Percentiles rank a stretch among this genome's conserved stretches.
Evolutionary conservation across 495 filamentous ascomycete species (phyloP).

Genomic region (Podospora australis): DNA sequence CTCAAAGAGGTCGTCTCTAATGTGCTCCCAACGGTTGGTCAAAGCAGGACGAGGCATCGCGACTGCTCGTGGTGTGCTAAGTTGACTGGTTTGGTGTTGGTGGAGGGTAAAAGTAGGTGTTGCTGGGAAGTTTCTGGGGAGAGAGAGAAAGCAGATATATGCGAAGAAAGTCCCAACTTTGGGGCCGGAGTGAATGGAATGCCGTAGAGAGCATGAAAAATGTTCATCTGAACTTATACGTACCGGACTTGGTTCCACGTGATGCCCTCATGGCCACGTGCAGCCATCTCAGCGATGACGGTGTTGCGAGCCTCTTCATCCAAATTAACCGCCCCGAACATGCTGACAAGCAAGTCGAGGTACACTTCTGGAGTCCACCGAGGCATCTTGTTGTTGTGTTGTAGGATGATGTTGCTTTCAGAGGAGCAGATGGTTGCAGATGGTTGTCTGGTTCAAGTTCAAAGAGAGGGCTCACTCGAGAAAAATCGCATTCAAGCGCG

Average conservation of each 20-base stretch:
- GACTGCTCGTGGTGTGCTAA: background rate
- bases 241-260: conserved; percentile 18
- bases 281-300: conserved; percentile 1
- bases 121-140: background rate
- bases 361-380: conserved; percentile 1
- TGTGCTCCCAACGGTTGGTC: conserved; percentile 18
- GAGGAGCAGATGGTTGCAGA: background rate
- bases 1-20: conserved; percentile 27
- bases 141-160: background rate
- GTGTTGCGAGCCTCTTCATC: background rate
- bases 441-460: background rate
- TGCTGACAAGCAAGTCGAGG: background rate
- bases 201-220: too few species aligned
- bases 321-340: too few species aligned
- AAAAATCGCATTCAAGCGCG: too few species aligned
- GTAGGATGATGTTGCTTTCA: too few species aligned
- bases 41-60: background rate
- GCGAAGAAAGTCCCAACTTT: background rate
- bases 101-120: background rate
- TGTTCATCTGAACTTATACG: too few species aligned
- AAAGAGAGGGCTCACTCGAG: too few species aligned
- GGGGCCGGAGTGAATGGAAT: too few species aligned
- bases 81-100: background rate
- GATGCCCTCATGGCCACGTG: conserved; percentile 6
- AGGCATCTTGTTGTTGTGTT: conserved; percentile 3